Percentiles rank a stretch among this genome's conserved stretches.
Evolutionary conservation across 1,284 basidiomycete species (phyloP).

Genomic region (Ustilago xerochloae): DNA sequence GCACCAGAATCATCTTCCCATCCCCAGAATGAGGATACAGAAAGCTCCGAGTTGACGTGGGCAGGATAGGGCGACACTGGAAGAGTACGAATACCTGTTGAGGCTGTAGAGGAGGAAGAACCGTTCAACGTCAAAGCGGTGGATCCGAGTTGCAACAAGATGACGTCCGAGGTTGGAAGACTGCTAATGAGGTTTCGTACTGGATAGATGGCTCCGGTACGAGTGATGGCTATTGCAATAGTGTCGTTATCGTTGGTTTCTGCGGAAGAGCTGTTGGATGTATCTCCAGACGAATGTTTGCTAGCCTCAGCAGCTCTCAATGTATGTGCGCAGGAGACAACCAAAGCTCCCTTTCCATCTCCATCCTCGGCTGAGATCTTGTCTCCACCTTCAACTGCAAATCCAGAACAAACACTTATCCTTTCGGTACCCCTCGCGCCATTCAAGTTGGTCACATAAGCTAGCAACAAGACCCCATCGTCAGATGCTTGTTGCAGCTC

Average conservation of each 20-base stretch:
- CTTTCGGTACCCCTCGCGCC: slow-evolving; percentile 70
- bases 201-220: slow-evolving; percentile 70
- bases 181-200: slow-evolving; percentile 73
- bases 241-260: slow-evolving; percentile 17
- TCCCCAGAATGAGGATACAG: slow-evolving; percentile 74
- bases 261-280: neutral
- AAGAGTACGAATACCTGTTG: slow-evolving; percentile 70
- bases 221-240: slow-evolving; percentile 67
- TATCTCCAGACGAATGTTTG: slow-evolving; percentile 27
- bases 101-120: neutral
- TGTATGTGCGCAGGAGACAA: slow-evolving; percentile 78
- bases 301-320: slow-evolving; percentile 67
- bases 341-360: slow-evolving; percentile 68
- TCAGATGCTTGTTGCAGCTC: slow-evolving; percentile 59
- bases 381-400: slow-evolving; percentile 71
- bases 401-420: slow-evolving; percentile 76
- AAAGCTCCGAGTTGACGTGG: slow-evolving; percentile 72
- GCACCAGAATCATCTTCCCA: slow-evolving; percentile 61
- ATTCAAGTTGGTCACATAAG: slow-evolving; percentile 71
- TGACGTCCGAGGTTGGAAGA: slow-evolving; percentile 75
- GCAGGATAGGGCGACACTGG: slow-evolving; percentile 79
- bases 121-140: slow-evolving; percentile 42
- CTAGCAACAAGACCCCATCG: slow-evolving; percentile 73
- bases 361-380: slow-evolving; percentile 51
- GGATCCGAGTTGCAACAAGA: slow-evolving; percentile 65